Percentiles rank a stretch among this genome's conserved stretches.
phyloP scores from a whole-genome alignment of 345 rosid species.

The Boechera retrofracta region DNA sequence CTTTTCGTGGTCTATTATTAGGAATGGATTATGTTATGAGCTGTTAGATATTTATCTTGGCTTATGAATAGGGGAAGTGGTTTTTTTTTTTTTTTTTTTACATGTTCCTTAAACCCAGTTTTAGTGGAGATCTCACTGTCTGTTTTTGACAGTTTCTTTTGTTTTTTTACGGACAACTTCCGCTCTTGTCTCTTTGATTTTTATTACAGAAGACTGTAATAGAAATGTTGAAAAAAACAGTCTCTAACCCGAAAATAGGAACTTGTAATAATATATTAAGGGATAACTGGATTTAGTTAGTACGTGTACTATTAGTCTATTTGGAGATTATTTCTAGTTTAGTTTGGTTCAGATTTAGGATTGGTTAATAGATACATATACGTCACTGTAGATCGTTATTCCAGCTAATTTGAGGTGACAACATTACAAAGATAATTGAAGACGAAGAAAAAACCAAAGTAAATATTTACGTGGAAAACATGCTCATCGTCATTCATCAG shows the following conservation, averaged over 20 bases:
- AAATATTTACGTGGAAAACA: background rate
- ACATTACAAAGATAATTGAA: background rate
- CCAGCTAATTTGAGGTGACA: background rate
- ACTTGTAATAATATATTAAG: constrained; percentile 23
- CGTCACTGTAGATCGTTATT: constrained; percentile 6
- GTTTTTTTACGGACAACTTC: constrained; percentile 30
- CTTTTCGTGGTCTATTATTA: constrained; percentile 28
- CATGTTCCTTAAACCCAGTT: constrained; percentile 40
- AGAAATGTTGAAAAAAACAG: background rate
- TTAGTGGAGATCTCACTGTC: constrained; percentile 44
- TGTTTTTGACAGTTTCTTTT: constrained; percentile 29
- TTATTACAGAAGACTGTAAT: constrained; percentile 29
- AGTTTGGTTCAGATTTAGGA: background rate
- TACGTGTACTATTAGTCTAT: background rate
- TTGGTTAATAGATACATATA: background rate
- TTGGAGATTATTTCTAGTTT: background rate
- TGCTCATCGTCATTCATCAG: background rate
- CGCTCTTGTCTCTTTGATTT: background rate
- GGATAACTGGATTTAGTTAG: background rate
- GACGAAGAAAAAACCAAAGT: constrained; percentile 12
- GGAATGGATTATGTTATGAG: constrained; percentile 14
- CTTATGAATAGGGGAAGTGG: constrained; percentile 38
- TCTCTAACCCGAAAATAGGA: constrained; percentile 6
- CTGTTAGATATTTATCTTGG: constrained; percentile 20
- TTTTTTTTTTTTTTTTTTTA: background rate